Evolutionary conservation across 768 basidiomycete genomes (phyloP), one percentile per base, ranked within the genome.

Genomic region (Boletellus emodensis): DNA sequence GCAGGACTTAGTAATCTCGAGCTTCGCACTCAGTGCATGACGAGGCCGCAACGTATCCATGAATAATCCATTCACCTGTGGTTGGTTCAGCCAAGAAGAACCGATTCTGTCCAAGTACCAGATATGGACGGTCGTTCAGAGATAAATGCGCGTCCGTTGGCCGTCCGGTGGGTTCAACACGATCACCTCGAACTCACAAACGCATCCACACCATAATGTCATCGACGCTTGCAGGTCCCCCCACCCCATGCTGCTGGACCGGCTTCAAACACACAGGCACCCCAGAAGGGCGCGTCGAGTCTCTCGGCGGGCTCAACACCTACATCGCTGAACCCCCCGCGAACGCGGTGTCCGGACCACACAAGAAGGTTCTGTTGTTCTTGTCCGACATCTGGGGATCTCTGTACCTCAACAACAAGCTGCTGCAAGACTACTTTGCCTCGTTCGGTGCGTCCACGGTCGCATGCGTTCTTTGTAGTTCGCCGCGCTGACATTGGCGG

Each of bases 391-490:
- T 84, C 13, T 82, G 62, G 51, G 79, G 82, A 0, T 73, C 82
- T 0, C 68, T 81, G 28, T 80, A 65, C 55, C 30, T 78, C 46
- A 84, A 84, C 59, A 78, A 78, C 40, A 64, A 82, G 60, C 62
- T 84, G 4, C 44, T 85, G 4, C 80, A 40, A 40, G 83, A 85
- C 60, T 84, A 76, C 49, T 82, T 79, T 48, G 82, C 84, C 2
- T 68, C 30, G n/a, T 33, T 30, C 1, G 30, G 42, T 44, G 7
- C 18, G 42, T 40, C 32, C 8, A 6, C 30, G 10, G 30, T 20
- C 7, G 17, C 10, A 22, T 20, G 38, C 11, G 15, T 18, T n/a
- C n/a, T 30, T 10, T 14, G 17, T 28, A 3, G 26, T 44, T 9
- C 30, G n/a, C 7, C 30, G 10, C 10, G 8, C 30, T 30, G 30